phyloP scores from a whole-genome alignment of 1,139 yeast species.

The Wickerhamomyces sp. region DNA sequence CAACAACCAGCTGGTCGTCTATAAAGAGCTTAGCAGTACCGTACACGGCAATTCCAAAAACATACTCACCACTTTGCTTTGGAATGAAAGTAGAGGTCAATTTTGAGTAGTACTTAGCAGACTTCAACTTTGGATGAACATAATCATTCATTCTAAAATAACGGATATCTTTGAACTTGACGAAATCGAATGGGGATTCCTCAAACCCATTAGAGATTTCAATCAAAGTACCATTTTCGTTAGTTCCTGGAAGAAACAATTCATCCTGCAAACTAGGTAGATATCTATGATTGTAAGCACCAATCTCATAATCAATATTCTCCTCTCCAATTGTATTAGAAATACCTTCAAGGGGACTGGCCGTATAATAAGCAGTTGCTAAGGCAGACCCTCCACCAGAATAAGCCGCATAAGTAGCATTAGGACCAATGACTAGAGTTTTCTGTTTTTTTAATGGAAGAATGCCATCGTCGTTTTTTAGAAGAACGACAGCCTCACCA shows the following conservation, averaged over 20 bases:
- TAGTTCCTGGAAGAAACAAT: slow-evolving; percentile 30
- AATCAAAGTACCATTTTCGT: slow-evolving; percentile 33
- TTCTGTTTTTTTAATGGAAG: slow-evolving; percentile 37
- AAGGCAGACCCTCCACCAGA: slow-evolving; percentile 56
- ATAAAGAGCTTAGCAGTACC: slow-evolving; percentile 51
- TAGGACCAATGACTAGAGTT: slow-evolving; percentile 47
- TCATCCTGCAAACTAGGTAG: slow-evolving; percentile 30
- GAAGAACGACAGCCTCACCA: slow-evolving; percentile 47
- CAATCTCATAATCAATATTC: slow-evolving; percentile 31
- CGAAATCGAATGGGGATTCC: slow-evolving; percentile 32
- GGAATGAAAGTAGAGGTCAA: slow-evolving; percentile 30
- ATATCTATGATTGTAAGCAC: slow-evolving; percentile 31
- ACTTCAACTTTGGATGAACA: background rate
- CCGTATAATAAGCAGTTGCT: slow-evolving; percentile 39
- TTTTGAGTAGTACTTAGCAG: background rate
- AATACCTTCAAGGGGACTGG: slow-evolving; percentile 44
- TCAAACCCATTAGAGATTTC: slow-evolving; percentile 31
- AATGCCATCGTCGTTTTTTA: slow-evolving; percentile 44
- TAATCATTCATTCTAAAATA: slow-evolving; percentile 1
- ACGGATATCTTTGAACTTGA: slow-evolving; percentile 34
- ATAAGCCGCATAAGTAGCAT: slow-evolving; percentile 38
- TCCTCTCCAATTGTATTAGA: slow-evolving; percentile 26
- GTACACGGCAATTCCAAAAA: slow-evolving; percentile 43
- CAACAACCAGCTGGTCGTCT: slow-evolving; percentile 46
- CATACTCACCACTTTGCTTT: slow-evolving; percentile 41